Conservation (phyloP, 805 yeast genomes). For the Schizosaccharomyces japonicus region DNA sequence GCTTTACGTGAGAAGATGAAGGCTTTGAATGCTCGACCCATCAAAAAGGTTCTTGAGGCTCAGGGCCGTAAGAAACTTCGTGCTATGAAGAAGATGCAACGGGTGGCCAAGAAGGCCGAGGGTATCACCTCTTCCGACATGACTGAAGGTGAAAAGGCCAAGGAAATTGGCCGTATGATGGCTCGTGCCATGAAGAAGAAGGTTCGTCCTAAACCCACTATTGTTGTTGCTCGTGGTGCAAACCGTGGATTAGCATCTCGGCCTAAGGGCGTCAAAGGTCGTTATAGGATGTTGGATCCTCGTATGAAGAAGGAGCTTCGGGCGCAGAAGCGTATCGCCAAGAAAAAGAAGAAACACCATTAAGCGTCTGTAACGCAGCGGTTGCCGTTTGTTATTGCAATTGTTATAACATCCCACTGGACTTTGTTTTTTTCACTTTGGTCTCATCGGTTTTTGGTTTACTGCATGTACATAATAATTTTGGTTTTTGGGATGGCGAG, state of each 20-base stretch:
- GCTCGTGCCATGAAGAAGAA: conserved; percentile 46
- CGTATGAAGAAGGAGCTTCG: conserved; percentile 90
- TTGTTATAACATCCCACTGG: too few species aligned
- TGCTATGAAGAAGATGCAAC: conserved; percentile 66
- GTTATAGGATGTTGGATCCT: conserved; percentile 98
- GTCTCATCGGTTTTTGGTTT: too few species aligned
- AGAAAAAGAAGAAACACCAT: conserved; percentile 15
- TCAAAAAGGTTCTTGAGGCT: conserved; percentile 95
- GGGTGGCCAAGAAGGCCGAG: conserved; percentile 79
- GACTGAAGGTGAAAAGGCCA: conserved; percentile 84
- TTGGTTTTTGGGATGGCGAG: too few species aligned
- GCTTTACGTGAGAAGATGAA: conserved; percentile 53
- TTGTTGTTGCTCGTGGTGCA: conserved; percentile 67
- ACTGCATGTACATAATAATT: too few species aligned
- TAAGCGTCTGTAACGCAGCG: too few species aligned
- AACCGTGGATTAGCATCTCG: conserved; percentile 80
- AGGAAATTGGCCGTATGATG: conserved; percentile 72
- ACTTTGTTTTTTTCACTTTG: too few species aligned
- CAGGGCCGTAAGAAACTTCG: conserved; percentile 89
- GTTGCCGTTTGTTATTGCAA: too few species aligned
- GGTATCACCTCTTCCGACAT: conserved; percentile 72
- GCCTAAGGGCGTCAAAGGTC: conserved; percentile 91
- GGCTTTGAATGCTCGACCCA: conserved; percentile 86
- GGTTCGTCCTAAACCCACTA: conserved; percentile 56
- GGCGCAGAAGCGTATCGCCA: conserved; percentile 70